Evolutionary conservation across 257 asterid species (phyloP).

Genomic region (Salvia rosmarinus): DNA sequence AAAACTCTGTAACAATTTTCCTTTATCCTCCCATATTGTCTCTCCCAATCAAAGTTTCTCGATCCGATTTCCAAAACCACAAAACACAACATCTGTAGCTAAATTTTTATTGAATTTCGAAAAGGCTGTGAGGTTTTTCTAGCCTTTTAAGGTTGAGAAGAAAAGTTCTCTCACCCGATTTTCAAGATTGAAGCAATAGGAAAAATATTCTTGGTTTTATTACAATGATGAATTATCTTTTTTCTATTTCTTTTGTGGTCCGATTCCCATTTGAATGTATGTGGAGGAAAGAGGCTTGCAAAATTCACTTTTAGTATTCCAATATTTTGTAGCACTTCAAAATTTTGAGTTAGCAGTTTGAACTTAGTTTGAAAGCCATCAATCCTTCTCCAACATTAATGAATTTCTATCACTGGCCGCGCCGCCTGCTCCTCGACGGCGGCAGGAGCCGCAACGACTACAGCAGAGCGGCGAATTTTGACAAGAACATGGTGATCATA

Average conservation of each 20-base stretch:
- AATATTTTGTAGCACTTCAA: too few species aligned
- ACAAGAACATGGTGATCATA: constrained; percentile 73
- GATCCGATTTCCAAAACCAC: neutral
- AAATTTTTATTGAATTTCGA: neutral
- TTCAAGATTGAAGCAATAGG: constrained; percentile 12
- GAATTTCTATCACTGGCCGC: constrained; percentile 46
- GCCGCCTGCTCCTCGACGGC: constrained; percentile 48
- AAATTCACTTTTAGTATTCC: neutral
- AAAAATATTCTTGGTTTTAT: constrained; percentile 26
- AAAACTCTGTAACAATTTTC: neutral
- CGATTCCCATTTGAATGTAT: constrained; percentile 43
- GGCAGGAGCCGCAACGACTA: constrained; percentile 42
- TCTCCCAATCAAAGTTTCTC: constrained; percentile 8
- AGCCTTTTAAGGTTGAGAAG: too few species aligned
- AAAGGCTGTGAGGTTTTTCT: neutral
- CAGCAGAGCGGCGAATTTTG: constrained; percentile 57
- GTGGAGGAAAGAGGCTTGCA: constrained; percentile 24
- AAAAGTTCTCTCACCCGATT: neutral
- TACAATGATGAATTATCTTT: constrained; percentile 45
- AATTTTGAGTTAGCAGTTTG: too few species aligned
- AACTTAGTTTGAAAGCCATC: too few species aligned
- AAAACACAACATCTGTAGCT: neutral
- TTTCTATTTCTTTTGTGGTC: constrained; percentile 61
- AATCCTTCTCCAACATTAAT: constrained; percentile 6
- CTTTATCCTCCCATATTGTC: neutral